phyloP scores from a whole-genome alignment of 768 basidiomycete species.

The Tubosaeta brunneosetosa region DNA sequence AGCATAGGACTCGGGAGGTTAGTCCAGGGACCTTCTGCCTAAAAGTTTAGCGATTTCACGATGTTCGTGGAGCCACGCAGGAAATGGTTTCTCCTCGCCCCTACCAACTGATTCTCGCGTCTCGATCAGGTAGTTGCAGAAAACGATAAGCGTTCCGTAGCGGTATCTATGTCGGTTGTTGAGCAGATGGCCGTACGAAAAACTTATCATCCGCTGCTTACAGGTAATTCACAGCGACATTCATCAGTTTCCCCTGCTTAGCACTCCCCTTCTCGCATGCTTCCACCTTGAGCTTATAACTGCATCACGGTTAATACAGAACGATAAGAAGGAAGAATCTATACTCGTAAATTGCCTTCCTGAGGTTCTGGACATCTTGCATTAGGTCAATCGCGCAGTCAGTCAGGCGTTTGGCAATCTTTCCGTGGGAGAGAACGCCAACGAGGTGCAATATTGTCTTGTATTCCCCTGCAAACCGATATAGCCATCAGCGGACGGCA shows the following conservation, averaged over 20 bases:
- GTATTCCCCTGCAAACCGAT: slow-evolving; percentile 72
- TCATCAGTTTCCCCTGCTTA: slow-evolving; percentile 72
- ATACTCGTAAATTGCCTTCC: slow-evolving; percentile 93
- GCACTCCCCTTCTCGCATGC: slow-evolving; percentile 72
- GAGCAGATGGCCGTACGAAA: slow-evolving; percentile 6
- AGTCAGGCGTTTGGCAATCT: slow-evolving; percentile 84
- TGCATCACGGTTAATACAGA: slow-evolving; percentile 29
- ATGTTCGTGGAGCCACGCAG: slow-evolving; percentile 76
- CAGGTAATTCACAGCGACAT: slow-evolving; percentile 85
- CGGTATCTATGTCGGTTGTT: slow-evolving; percentile 50
- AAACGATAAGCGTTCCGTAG: slow-evolving; percentile 89
- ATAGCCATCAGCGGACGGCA: neutral
- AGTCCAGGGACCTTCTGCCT: slow-evolving; percentile 66
- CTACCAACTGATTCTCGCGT: slow-evolving; percentile 37
- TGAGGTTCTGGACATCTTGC: slow-evolving; percentile 95
- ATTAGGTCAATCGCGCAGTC: slow-evolving; percentile 88
- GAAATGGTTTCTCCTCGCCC: slow-evolving; percentile 52
- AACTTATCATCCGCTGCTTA: slow-evolving; percentile 32
- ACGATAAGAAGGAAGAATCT: slow-evolving; percentile 23
- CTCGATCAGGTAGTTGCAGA: slow-evolving; percentile 93
- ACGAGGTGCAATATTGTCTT: slow-evolving; percentile 95
- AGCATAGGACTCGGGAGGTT: slow-evolving; percentile 1
- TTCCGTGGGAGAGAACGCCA: slow-evolving; percentile 86
- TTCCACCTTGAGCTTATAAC: slow-evolving; percentile 88
- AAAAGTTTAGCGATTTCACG: slow-evolving; percentile 80